Evolutionary conservation across 2,329 filamentous ascomycete genomes (phyloP), one percentile per base, ranked within the genome.

Genomic region (Lizonia empirigonia): DNA sequence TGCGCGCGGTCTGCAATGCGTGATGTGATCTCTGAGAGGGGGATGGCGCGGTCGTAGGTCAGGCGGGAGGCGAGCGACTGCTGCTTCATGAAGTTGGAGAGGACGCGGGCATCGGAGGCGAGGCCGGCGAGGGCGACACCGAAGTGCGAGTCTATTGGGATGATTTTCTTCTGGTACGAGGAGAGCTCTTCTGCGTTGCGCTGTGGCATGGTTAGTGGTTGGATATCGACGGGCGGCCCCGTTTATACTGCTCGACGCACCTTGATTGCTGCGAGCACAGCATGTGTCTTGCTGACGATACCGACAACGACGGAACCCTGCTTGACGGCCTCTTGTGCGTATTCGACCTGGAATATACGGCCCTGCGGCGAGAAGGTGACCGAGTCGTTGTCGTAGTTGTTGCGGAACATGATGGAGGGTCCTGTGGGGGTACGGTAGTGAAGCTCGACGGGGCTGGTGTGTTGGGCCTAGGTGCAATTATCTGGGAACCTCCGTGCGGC

Each of bases 11-110:
- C 91, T 66, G 90, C 93, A 71, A 99, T 97, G 77, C 93, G 88
- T 60, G 86, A 84, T 63, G 96, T 92, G 67, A 97, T 90, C 58
- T 89, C 88, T 70, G 91, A 88, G 72, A 97, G 81, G 24, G 91
- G 90, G 73, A 99, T 94, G 63, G 92, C 86, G 63, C 94, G 92
- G 77, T 90, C 93, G 80, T 96, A 97, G 50, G 91, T 96, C 67
- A 99, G 87, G 75, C 93, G 91, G 68, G 94, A 93, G 69, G 90
- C 89, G 69, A 99, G 90, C 59, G 91, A 96, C 80, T 97, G 94
- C 79, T 96, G 91, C 82, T 97, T 97, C 93, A 99, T 97, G 82
- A 97, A 99, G 85, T 99, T 99, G 82, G 92, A 97, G 67, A 99
- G 91, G 67, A 99, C 94, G 71, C 94, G 94, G 72, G 93, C 94